Evolutionary conservation across 805 yeast genomes (phyloP), one percentile per base, ranked within the genome.

Genomic region (Lipomyces anomalus): DNA sequence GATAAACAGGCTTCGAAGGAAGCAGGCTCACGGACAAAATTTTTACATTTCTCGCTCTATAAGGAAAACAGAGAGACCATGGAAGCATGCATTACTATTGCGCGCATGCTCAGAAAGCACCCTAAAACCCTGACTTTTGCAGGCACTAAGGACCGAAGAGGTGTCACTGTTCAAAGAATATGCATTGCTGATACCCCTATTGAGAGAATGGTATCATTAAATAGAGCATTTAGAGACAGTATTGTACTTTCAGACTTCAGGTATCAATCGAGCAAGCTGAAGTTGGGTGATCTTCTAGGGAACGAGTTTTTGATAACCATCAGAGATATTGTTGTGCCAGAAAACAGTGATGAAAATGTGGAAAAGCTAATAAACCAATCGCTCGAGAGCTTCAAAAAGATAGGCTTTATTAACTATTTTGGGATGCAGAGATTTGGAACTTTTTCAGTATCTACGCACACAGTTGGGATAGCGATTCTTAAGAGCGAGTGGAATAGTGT

Each of bases 381-480:
- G 22, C 71, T 89, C 53, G 61, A 69, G 4, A 74, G 86, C 0
- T 68, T 90, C 42, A 68, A 70, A 41, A 70, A 69, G 1, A 70
- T 74, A 23, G 99, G 99, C 0, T 92, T 86, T 59, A 82, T 92
- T 53, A 92, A 92, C 64, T 92, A 92, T 61, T 92, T 76, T 63
- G 99, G 99, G n/a, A 82, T 92, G 89, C 99, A 92, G 69, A 72
- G 99, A 60, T 92, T 92, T 63, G 99, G 99, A 23, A 89, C 98
- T 0, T 90, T 87, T 60, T 84, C 96, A 9, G 73, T 88, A 23
- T 86, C 97, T 2, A 89, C 98, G 0, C 97, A 92, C 64, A 75
- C 73, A 24, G 72, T 89, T 43, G 99, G 99, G 40, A 77, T 76
- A 50, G 73, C 73, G 50, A 70, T 90, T 22, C 67, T 92, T 40